These are phyloP conservation scores for Trichoderma pleuroti DNA, from an alignment of 2,329 filamentous ascomycete species.

Conservation along the genomic window DNA sequence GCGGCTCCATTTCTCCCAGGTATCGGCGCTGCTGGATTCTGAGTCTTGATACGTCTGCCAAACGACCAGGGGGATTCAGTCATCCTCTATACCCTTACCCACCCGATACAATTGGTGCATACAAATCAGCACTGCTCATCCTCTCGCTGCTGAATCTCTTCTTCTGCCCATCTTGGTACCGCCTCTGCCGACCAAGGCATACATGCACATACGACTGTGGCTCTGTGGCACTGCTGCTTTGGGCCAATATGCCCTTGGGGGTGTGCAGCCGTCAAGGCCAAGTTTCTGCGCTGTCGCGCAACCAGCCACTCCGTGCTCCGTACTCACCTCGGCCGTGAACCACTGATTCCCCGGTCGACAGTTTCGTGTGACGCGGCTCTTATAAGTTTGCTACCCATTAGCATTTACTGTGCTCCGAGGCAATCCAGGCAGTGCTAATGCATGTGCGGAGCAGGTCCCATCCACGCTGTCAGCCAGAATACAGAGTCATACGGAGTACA, in stretches of 20 bases:
- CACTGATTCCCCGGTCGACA: constrained; percentile 10
- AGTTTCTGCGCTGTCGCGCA: not conserved
- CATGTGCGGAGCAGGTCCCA: constrained; percentile 15
- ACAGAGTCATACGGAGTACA: not conserved
- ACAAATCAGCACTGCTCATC: not conserved
- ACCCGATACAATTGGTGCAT: constrained; percentile 11
- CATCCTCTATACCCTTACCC: constrained; percentile 13
- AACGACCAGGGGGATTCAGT: constrained; percentile 4
- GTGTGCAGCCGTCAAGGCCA: not conserved
- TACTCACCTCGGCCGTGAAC: not conserved
- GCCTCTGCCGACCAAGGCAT: not conserved
- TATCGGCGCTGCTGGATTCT: not conserved
- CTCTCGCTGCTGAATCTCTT: not conserved
- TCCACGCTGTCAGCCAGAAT: constrained; percentile 12
- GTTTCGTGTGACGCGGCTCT: constrained; percentile 14
- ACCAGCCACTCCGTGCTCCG: not conserved
- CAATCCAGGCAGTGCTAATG: constrained; percentile 9
- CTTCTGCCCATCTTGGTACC: not conserved
- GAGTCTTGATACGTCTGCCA: constrained; percentile 4
- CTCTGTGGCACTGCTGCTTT: not conserved
- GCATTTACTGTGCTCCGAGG: not conserved
- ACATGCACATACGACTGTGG: not conserved
- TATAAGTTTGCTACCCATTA: constrained; percentile 14
- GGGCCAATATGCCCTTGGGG: not conserved
- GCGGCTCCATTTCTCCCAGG: not conserved